phyloP scores from a whole-genome alignment of 129 eudicot species.

The Tagetes patula region DNA sequence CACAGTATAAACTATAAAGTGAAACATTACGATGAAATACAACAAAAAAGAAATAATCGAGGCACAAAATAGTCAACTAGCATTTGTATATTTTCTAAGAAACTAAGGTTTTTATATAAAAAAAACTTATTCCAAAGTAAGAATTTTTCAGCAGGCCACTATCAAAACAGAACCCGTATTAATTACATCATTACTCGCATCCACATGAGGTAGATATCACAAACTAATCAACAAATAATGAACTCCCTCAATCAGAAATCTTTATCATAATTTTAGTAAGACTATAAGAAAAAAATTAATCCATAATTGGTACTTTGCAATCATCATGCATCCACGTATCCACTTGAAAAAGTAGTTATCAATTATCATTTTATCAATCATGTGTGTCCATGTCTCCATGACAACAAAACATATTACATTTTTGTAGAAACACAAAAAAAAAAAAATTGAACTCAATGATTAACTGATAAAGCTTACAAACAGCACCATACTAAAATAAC shows the following conservation, averaged over 20 bases:
- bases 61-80: neutral
- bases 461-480: neutral
- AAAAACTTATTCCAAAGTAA: neutral
- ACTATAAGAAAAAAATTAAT: neutral
- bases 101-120: neutral
- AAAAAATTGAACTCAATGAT: neutral
- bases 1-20: neutral
- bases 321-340: neutral
- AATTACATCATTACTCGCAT: neutral
- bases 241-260: neutral
- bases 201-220: conserved; percentile 5
- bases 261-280: neutral
- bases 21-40: neutral
- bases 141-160: neutral
- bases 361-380: neutral
- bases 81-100: neutral
- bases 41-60: conserved; percentile 1
- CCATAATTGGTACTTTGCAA: neutral
- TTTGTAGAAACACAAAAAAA: neutral
- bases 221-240: neutral
- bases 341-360: neutral
- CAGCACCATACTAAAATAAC: neutral
- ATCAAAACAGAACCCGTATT: conserved; percentile 14
- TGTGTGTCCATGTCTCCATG: neutral
- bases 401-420: neutral